phyloP scores from a whole-genome alignment of 352 stramenopile genomes.

The Pythium rishiriense region DNA sequence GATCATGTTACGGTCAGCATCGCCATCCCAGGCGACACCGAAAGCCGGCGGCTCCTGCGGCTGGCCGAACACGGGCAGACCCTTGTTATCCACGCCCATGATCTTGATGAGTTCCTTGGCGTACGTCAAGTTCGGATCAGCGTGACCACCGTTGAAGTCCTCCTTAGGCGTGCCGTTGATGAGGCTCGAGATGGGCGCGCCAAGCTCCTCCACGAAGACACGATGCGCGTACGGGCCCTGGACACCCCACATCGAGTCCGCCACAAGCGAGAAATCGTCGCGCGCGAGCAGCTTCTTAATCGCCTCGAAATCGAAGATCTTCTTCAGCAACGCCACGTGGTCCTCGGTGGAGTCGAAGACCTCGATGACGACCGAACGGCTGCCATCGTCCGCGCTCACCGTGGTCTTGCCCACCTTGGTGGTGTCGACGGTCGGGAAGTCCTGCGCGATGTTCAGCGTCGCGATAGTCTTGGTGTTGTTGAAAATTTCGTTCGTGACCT shows the following conservation, averaged over 20 bases:
- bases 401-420: conserved; percentile 66
- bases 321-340: conserved; percentile 95
- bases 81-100: conserved; percentile 93
- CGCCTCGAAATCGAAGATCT: conserved; percentile 97
- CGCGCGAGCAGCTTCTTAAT: conserved; percentile 93
- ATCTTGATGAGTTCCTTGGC: conserved; percentile 94
- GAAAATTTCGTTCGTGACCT: conserved; percentile 97
- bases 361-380: conserved; percentile 92
- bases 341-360: conserved; percentile 97
- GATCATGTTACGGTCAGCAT: conserved; percentile 99
- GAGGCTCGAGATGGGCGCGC: conserved; percentile 72
- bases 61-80: conserved; percentile 77
- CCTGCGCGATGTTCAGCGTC: conserved; percentile 90
- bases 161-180: conserved; percentile 95
- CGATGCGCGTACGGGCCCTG: conserved; percentile 95
- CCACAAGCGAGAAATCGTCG: conserved; percentile 94
- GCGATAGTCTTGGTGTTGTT: conserved; percentile 94
- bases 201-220: conserved; percentile 97
- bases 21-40: conserved; percentile 97
- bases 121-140: conserved; percentile 99
- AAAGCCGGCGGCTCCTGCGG: conserved; percentile 76
- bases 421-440: conserved; percentile 83
- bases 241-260: conserved; percentile 98
- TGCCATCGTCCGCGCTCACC: conserved; percentile 85
- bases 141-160: conserved; percentile 96